A percentile compares a stretch with the other conserved stretches of the same genome.
Evolutionary conservation across 164 flowering plant genomes (phyloP).

Genomic region (Amborella trichopoda): DNA sequence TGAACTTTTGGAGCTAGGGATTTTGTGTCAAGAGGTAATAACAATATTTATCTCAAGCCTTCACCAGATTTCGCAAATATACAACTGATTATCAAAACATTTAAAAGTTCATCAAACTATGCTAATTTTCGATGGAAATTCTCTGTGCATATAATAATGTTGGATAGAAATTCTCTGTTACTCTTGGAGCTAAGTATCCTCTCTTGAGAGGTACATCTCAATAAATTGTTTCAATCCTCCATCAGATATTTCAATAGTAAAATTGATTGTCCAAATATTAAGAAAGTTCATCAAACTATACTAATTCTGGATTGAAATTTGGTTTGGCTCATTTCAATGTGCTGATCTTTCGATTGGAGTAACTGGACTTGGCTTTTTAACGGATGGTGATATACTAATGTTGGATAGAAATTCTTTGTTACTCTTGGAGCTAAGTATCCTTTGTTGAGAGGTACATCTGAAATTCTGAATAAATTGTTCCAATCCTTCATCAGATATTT

Average conservation of each 20-base stretch:
- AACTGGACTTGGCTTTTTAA: background rate
- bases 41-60: background rate
- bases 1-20: constrained; percentile 37
- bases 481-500: too few relatives aligned
- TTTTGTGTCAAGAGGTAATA: constrained; percentile 53
- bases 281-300: background rate
- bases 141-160: background rate
- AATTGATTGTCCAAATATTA: background rate
- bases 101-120: background rate
- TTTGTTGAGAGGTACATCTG: background rate
- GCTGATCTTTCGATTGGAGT: background rate
- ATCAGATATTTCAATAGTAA: too few relatives aligned
- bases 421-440: too few relatives aligned
- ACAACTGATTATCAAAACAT: too few relatives aligned
- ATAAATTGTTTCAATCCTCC: background rate
- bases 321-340: background rate
- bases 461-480: background rate
- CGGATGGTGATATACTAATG: too few relatives aligned
- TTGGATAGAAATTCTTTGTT: background rate
- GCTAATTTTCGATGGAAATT: background rate
- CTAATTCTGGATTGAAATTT: background rate
- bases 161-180: background rate
- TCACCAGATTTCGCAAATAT: too few relatives aligned
- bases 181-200: background rate
- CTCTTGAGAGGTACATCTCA: background rate